Evolutionary conservation across 441 rosid genomes (phyloP).

Genomic region (Melastoma candidum): DNA sequence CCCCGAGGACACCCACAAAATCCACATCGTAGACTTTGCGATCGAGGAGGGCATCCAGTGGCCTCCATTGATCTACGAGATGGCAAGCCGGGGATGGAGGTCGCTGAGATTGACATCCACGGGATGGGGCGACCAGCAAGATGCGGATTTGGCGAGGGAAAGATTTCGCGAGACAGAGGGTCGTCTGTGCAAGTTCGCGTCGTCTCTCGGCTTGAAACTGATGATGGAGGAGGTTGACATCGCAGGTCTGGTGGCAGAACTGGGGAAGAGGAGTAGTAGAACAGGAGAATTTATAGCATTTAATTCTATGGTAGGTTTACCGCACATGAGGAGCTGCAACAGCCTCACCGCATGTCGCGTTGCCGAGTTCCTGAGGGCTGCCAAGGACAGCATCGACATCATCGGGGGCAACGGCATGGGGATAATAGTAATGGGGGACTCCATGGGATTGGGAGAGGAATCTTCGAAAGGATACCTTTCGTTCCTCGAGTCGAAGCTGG

Average conservation of each 20-base stretch:
- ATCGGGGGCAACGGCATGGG: conserved; percentile 9
- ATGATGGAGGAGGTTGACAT: conserved; percentile 19
- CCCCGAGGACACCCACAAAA: conserved; percentile 16
- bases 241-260: conserved; percentile 15
- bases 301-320: conserved; percentile 30
- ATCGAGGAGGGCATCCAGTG: conserved; percentile 31
- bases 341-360: conserved; percentile 7
- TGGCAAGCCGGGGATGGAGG: neutral
- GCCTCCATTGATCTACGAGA: conserved; percentile 17
- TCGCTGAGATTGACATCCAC: conserved; percentile 21
- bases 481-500: conserved; percentile 25
- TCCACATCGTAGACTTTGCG: conserved; percentile 28
- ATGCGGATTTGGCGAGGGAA: neutral
- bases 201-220: conserved; percentile 15
- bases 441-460: conserved; percentile 5
- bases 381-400: conserved; percentile 13
- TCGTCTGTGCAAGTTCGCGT: conserved; percentile 16
- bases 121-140: conserved; percentile 16
- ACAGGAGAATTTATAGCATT: conserved; percentile 25
- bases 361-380: conserved; percentile 17
- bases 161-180: conserved; percentile 17
- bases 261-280: conserved; percentile 11
- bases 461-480: conserved; percentile 14
- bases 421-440: conserved; percentile 25
- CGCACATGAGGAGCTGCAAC: conserved; percentile 24